Conservation (phyloP, 768 basidiomycete species). For the Dentipellis sp. region DNA sequence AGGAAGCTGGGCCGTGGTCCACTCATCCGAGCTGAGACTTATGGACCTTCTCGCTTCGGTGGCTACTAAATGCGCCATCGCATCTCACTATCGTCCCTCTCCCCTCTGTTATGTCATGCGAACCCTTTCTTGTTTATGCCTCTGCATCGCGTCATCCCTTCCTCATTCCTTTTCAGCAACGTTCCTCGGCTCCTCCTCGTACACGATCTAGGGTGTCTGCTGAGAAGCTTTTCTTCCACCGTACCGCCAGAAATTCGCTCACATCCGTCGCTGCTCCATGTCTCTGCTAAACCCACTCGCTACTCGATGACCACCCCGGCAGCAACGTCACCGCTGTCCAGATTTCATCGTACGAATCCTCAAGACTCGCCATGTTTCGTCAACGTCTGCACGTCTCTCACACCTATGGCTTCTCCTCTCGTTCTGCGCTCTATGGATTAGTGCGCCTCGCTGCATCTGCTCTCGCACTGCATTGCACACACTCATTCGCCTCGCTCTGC, state of each 20-base stretch:
- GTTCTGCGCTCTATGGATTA: not conserved
- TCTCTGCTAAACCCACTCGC: not conserved
- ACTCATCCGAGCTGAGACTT: slow-evolving; percentile 59
- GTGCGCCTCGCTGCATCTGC: not conserved
- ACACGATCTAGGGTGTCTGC: not conserved
- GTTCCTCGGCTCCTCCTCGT: not conserved
- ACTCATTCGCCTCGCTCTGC: not conserved
- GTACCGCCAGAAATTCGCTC: not conserved
- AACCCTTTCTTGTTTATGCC: too few species aligned
- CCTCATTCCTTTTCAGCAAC: not conserved
- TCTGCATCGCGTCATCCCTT: not conserved
- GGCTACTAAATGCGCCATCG: not conserved
- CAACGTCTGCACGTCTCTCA: not conserved
- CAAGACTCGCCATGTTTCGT: not conserved
- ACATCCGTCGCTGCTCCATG: not conserved
- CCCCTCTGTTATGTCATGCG: not conserved
- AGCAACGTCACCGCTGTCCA: not conserved
- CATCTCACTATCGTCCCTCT: too few species aligned
- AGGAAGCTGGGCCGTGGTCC: slow-evolving; percentile 41
- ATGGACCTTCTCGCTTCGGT: slow-evolving; percentile 49
- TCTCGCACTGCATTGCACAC: not conserved
- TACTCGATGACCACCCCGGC: not conserved
- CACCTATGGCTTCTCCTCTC: not conserved
- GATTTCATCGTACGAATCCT: not conserved
- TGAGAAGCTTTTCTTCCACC: not conserved